phyloP scores from a whole-genome alignment of 1,139 yeast species.

The Yamadazyma sp. region DNA sequence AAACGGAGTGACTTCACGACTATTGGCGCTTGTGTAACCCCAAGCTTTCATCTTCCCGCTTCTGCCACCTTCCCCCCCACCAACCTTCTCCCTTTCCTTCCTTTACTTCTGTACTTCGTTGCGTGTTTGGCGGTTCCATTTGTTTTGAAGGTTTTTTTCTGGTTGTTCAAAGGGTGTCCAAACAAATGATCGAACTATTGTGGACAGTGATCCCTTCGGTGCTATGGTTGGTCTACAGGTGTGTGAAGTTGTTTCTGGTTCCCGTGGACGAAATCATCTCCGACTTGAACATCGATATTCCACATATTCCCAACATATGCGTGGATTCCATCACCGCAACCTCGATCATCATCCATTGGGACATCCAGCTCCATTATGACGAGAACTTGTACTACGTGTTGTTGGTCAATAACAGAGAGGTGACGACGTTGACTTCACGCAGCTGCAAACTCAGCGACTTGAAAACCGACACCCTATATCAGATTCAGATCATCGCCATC shows the following conservation, averaged over 20 bases:
- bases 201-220: constrained; percentile 45
- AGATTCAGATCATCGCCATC: constrained; percentile 40
- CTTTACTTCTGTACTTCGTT: background rate
- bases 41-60: background rate
- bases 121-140: no score
- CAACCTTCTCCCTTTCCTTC: background rate
- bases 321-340: constrained; percentile 34
- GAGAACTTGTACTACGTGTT: constrained; percentile 39
- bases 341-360: constrained; percentile 46
- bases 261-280: constrained; percentile 37
- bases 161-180: background rate
- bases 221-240: constrained; percentile 43
- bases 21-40: background rate
- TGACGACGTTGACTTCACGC: constrained; percentile 37
- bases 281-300: constrained; percentile 42
- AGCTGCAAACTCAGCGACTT: constrained; percentile 41
- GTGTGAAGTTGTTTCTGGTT: constrained; percentile 33
- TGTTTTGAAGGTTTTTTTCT: no score
- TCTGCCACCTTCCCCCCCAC: background rate
- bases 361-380: constrained; percentile 29
- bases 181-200: constrained; percentile 37
- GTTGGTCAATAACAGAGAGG: constrained; percentile 38
- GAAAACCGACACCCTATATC: constrained; percentile 29
- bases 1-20: background rate
- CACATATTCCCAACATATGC: constrained; percentile 42